A percentile compares a stretch with the other conserved stretches of the same genome.
These are phyloP conservation scores for Debaryomycetaceae sp. DNA, from an alignment of 1,139 yeast species.

Conservation along the genomic window DNA sequence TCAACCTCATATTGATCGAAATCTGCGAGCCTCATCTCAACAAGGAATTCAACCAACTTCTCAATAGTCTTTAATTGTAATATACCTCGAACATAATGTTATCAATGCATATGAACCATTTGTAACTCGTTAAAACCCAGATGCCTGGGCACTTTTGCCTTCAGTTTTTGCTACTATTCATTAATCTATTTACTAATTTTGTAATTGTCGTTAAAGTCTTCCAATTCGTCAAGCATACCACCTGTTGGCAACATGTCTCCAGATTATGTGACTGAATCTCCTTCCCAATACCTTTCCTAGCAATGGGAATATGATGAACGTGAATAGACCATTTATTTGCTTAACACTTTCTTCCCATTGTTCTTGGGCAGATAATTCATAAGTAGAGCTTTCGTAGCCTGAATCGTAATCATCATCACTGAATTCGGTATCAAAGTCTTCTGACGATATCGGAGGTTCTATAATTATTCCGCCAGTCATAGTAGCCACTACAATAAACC, in stretches of 20 bases:
- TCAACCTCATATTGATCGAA: slow-evolving; percentile 26
- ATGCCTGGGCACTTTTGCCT: background rate
- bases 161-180: background rate
- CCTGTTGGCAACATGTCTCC: slow-evolving; percentile 34
- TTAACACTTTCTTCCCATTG: slow-evolving; percentile 79
- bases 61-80: slow-evolving; percentile 19
- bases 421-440: slow-evolving; percentile 2
- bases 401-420: slow-evolving; percentile 11
- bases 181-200: background rate
- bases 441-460: background rate
- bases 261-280: slow-evolving; percentile 45
- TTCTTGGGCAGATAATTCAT: slow-evolving; percentile 49
- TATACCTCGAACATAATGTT: background rate
- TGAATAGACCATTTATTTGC: slow-evolving; percentile 57
- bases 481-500: background rate
- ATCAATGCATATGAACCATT: too few species aligned
- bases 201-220: too few species aligned
- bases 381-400: slow-evolving; percentile 12
- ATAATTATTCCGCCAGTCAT: background rate
- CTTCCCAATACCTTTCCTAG: slow-evolving; percentile 73
- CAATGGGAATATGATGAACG: slow-evolving; percentile 62
- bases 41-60: slow-evolving; percentile 28
- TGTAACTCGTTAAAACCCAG: background rate
- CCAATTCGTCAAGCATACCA: slow-evolving; percentile 18
- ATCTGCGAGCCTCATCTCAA: slow-evolving; percentile 30